Evolutionary conservation across 257 asterid species (phyloP).

Genomic region (Gentiana dahurica): DNA sequence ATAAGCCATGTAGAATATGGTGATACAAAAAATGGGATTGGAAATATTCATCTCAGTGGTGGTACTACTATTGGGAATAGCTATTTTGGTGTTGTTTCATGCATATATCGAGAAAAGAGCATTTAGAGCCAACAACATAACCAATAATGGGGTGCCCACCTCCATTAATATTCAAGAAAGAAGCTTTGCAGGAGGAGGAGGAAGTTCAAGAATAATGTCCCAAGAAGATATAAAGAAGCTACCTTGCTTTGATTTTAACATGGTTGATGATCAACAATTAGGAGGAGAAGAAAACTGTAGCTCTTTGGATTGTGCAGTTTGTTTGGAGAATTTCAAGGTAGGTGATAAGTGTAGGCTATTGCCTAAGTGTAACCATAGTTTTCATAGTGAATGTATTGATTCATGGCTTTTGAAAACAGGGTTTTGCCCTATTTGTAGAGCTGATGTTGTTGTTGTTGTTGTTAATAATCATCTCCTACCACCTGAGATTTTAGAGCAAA

Average conservation of each 20-base stretch:
- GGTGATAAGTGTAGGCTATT: slow-evolving; percentile 65
- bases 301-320: slow-evolving; percentile 47
- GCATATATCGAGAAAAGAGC: slow-evolving; percentile 51
- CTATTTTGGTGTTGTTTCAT: slow-evolving; percentile 41
- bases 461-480: too few relatives aligned
- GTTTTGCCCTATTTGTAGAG: slow-evolving; percentile 60
- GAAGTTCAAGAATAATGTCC: slow-evolving; percentile 46
- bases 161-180: slow-evolving; percentile 18
- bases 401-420: slow-evolving; percentile 50
- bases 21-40: slow-evolving; percentile 15
- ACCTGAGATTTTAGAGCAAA: too few relatives aligned
- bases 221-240: slow-evolving; percentile 64
- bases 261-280: slow-evolving; percentile 22
- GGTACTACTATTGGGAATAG: slow-evolving; percentile 39
- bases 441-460: slow-evolving; percentile 16
- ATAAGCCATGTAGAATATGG: too few relatives aligned
- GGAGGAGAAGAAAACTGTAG: slow-evolving; percentile 7
- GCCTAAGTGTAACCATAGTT: slow-evolving; percentile 57
- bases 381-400: slow-evolving; percentile 59
- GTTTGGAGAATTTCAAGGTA: slow-evolving; percentile 39
- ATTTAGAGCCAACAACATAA: slow-evolving; percentile 15
- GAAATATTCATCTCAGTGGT: slow-evolving; percentile 38
- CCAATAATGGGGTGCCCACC: neutral
- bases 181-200: slow-evolving; percentile 24
- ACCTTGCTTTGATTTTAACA: slow-evolving; percentile 51